Conservation (phyloP, 805 yeast genomes). For the Metschnikowia rubicola region DNA sequence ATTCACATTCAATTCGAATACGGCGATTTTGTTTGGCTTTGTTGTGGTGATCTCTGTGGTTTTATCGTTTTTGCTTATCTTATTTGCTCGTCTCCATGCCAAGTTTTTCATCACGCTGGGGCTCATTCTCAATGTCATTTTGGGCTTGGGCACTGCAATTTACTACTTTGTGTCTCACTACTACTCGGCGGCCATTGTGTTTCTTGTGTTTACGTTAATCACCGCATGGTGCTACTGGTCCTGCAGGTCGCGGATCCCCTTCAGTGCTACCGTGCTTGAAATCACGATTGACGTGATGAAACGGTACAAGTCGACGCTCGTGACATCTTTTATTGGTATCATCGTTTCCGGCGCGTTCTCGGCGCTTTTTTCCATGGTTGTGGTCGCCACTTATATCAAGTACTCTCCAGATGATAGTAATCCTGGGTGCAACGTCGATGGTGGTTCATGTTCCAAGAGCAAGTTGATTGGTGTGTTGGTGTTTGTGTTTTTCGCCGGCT, state of each 20-base stretch:
- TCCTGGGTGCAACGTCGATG: constrained; percentile 55
- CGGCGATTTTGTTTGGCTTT: constrained; percentile 67
- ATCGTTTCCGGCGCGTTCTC: constrained; percentile 60
- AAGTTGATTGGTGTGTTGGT: constrained; percentile 69
- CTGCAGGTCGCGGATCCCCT: constrained; percentile 67
- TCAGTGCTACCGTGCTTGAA: constrained; percentile 65
- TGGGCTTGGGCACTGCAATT: constrained; percentile 75
- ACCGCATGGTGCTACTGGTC: constrained; percentile 72
- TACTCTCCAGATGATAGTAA: constrained; percentile 56
- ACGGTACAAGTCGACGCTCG: constrained; percentile 63
- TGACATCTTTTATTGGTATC: constrained; percentile 60
- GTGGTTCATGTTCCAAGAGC: constrained; percentile 48
- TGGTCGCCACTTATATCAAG: constrained; percentile 76
- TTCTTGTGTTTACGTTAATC: constrained; percentile 59
- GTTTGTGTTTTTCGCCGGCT: constrained; percentile 78
- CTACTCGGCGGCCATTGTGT: constrained; percentile 79
- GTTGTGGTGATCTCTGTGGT: constrained; percentile 58
- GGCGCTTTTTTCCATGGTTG: constrained; percentile 59
- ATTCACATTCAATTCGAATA: constrained; percentile 72
- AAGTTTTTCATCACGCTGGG: constrained; percentile 65
- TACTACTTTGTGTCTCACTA: constrained; percentile 64
- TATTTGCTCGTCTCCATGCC: constrained; percentile 64
- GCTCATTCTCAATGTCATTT: constrained; percentile 58
- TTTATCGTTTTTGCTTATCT: constrained; percentile 52
- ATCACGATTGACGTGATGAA: constrained; percentile 77